These are phyloP conservation scores for Lecanoromycetidae sp. DNA, from an alignment of 2,329 filamentous ascomycete genomes.

Conservation along the genomic window DNA sequence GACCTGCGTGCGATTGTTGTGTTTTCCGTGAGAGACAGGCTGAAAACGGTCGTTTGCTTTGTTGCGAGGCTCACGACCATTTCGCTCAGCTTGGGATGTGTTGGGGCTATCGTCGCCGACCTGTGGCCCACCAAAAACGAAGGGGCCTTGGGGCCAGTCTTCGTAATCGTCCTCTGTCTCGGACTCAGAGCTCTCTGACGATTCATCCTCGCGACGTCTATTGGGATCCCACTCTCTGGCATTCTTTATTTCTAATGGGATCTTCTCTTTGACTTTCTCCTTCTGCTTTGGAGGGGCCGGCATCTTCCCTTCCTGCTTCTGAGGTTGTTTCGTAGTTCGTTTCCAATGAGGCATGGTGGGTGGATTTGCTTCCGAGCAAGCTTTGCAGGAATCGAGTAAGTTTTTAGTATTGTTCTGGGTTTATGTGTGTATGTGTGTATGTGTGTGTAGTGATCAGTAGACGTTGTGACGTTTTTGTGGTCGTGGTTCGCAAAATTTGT, in stretches of 20 bases:
- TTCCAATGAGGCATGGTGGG: neutral
- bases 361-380: neutral
- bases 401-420: too few species aligned
- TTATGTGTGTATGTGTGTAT: too few species aligned
- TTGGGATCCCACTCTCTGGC: slow-evolving; percentile 4
- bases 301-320: neutral
- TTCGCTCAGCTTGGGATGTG: neutral
- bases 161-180: neutral
- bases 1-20: neutral
- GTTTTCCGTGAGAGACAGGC: neutral
- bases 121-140: neutral
- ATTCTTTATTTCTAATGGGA: slow-evolving; percentile 7
- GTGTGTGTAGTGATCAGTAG: too few species aligned
- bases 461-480: too few species aligned
- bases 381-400: too few species aligned
- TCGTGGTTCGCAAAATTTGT: too few species aligned
- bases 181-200: neutral
- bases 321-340: neutral
- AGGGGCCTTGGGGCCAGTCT: neutral
- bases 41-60: neutral
- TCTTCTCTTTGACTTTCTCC: slow-evolving; percentile 5
- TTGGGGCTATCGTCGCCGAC: neutral
- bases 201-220: neutral
- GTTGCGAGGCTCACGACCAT: neutral
- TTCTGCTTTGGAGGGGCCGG: neutral